Evolutionary conservation across 2,329 filamentous ascomycete genomes (phyloP).

Genomic region (Alternaria panax): DNA sequence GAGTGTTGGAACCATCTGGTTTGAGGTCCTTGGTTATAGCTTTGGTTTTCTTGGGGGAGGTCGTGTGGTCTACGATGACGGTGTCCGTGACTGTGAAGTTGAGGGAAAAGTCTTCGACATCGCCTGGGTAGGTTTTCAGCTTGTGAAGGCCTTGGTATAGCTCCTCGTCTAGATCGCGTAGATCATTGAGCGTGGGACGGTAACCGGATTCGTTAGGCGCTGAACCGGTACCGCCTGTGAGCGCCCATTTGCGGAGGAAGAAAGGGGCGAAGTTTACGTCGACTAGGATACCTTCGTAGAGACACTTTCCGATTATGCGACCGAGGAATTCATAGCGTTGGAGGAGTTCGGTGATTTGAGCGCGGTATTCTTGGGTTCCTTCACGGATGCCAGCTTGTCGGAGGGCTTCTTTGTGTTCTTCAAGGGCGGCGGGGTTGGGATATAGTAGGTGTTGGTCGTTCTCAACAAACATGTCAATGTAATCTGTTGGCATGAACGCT

Average conservation of each 20-base stretch:
- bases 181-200: conserved; percentile 91
- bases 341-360: conserved; percentile 67
- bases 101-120: conserved; percentile 80
- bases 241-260: conserved; percentile 94
- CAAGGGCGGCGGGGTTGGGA: conserved; percentile 80
- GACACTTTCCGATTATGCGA: conserved; percentile 90
- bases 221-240: conserved; percentile 70
- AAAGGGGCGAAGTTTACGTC: conserved; percentile 94
- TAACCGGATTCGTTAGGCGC: conserved; percentile 75
- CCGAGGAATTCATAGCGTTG: conserved; percentile 89
- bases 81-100: conserved; percentile 89
- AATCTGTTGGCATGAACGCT: conserved; percentile 70
- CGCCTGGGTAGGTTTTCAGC: conserved; percentile 84
- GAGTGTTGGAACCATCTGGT: conserved; percentile 74
- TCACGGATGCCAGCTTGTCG: conserved; percentile 61
- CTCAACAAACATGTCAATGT: conserved; percentile 74
- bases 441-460: conserved; percentile 89
- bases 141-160: conserved; percentile 84
- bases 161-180: conserved; percentile 88
- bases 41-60: conserved; percentile 54
- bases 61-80: conserved; percentile 51
- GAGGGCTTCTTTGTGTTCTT: conserved; percentile 70
- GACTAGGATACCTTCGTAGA: conserved; percentile 95
- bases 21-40: conserved; percentile 79
- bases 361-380: conserved; percentile 63